These are phyloP conservation scores for Arbutus unedo DNA, from an alignment of 148 eudicot species.

Conservation along the genomic window DNA sequence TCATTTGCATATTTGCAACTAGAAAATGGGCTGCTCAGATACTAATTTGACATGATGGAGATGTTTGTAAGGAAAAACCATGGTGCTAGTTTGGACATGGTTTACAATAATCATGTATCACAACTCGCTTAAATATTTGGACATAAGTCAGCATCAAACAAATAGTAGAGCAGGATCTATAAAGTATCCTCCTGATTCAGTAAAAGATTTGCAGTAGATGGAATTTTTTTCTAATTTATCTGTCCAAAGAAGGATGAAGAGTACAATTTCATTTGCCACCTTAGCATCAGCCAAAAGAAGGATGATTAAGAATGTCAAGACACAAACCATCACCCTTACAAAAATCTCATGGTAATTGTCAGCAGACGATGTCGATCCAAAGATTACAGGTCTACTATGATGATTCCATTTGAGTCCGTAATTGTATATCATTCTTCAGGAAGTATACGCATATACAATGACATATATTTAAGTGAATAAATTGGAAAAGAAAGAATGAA, in stretches of 20 bases:
- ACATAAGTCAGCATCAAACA: neutral
- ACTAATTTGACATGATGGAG: neutral
- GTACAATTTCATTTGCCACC: neutral
- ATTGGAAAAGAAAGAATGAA: neutral
- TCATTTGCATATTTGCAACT: neutral
- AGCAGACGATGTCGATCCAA: neutral
- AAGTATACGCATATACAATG: neutral
- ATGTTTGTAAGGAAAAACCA: neutral
- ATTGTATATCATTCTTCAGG: neutral
- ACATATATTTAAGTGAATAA: neutral
- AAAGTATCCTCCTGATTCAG: neutral
- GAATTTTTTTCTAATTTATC: neutral
- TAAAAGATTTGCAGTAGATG: neutral
- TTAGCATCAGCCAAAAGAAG: slow-evolving; percentile 1
- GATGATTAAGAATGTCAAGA: neutral
- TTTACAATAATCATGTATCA: neutral
- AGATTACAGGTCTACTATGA: neutral
- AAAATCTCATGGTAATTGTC: neutral
- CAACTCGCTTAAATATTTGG: neutral
- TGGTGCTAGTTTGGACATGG: neutral
- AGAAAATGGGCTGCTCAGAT: neutral
- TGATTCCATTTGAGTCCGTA: neutral
- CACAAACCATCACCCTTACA: neutral
- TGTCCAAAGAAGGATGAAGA: neutral
- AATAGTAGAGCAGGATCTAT: neutral